Base-by-base conservation (phyloP, 805 yeast genomes). In the Cyberlindnera sargentensis region DNA sequence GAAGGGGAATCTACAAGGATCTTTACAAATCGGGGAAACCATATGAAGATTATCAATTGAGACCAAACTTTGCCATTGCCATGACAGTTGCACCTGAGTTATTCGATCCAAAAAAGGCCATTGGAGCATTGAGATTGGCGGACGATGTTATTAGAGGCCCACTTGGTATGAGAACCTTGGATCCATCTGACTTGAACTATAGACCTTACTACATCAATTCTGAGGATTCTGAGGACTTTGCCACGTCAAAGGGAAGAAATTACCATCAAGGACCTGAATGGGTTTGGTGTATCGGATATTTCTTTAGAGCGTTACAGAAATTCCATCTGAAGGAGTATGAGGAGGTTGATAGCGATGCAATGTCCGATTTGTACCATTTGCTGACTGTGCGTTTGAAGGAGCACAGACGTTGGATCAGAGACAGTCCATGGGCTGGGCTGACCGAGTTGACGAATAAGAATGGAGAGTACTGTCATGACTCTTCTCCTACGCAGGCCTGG, bases 221-320 rank as follows among this genome's bases (percentile, higher is more conserved):
- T 39, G 83, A 76, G 34, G 98, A 91, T 56, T 78, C 76, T 42
- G 78, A 73, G 4, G 96, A 91, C 62, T 93, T 89, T 72, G 88
- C 95, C 1, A 89, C 97, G 0, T 73, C 97, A 2, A 88, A 89
- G 64, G 99, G 99, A 29, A 76, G 98, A 56, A 93, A 93, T 65
- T 91, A 91, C 62, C 99, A 91, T 63, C 98, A 91, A 66, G 99
- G 99, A 2, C 99, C 99, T 3, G 99, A 93, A 61, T 91, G 99
- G 99, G 84, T 86, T 31, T 91, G 97, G 97, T 76, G 80, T 46
- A 72, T 74, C 26, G 99, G 99, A 3, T 89, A 79, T 62, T 91
- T 88, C 59, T 65, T 93, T 51, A 75, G 97, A 49, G 95, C 98
- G 0, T 80, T 71, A 55, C 67, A 76, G 33, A 61, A 66, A 37